A percentile compares a stretch with the other conserved stretches of the same genome.
These are phyloP conservation scores for Anthoceros angustus DNA, from an alignment of 225 moss, liverwort and hornwort genomes.

Conservation along the genomic window DNA sequence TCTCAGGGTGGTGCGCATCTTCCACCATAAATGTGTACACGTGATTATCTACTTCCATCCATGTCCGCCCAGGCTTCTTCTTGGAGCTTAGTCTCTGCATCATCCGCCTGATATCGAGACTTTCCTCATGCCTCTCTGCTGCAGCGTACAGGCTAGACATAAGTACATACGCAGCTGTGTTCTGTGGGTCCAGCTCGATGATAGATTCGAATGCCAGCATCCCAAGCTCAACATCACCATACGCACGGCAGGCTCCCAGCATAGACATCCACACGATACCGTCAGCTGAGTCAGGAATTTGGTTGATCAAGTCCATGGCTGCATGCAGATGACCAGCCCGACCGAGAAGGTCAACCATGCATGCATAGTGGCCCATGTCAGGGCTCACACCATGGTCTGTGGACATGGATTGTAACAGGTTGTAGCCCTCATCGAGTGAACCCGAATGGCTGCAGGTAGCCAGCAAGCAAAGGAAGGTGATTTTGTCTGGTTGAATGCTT, in stretches of 20 bases:
- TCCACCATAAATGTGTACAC: not conserved
- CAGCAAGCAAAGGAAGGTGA: not conserved
- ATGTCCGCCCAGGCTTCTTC: not conserved
- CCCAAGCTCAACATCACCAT: not conserved
- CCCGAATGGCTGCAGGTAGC: not conserved
- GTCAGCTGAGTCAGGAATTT: not conserved
- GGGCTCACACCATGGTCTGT: not conserved
- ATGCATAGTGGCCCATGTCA: not conserved
- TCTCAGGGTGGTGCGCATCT: not conserved
- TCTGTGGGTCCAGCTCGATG: not conserved
- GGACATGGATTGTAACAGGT: not conserved
- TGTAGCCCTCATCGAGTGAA: not conserved
- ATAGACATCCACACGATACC: not conserved
- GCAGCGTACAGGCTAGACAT: not conserved
- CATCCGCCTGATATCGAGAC: not conserved
- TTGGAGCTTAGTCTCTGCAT: not conserved
- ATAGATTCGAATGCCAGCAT: not conserved
- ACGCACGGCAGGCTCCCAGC: not conserved
- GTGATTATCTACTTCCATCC: not conserved
- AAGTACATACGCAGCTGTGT: not conserved
- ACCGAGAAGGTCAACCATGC: slow-evolving; percentile 1
- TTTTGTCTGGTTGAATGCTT: not conserved
- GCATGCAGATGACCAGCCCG: not conserved
- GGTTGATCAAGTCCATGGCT: not conserved
- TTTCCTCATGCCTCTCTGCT: not conserved